Evolutionary conservation across 257 asterid species (phyloP), one percentile per base, ranked within the genome.

Genomic region (Ajuga chamaepitys): DNA sequence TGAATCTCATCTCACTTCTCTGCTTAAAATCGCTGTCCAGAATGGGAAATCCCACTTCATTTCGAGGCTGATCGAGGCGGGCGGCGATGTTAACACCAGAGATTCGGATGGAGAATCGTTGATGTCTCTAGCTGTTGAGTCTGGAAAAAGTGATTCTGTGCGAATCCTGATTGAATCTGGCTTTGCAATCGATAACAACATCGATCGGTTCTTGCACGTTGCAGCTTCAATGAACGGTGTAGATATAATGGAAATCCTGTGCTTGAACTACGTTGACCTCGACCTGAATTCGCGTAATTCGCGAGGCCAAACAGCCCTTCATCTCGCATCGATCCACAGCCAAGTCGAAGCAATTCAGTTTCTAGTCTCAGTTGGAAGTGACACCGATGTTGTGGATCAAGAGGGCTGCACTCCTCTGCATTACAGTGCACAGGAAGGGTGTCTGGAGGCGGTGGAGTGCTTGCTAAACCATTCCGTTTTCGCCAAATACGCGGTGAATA

Each of bases 381-480:
- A 82, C 34, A 66, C 67, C 1, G 86, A 88, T 8, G 9, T 47
- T 0, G 20, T 66, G 0, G 96, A 90, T 20, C 0, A 7, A 1
- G 58, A 76, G 0, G 84, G 86, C 11, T 81, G 82, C 76, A 70
- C 89, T 3, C 85, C 97, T 0, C 86, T 90, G 37, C 96, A 90
- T 51, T 76, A 66, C 12, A 90, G 96, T 0, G 79, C 91, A 1
- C 12, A 9, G 0, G 70, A 64, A 30, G 96, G 95, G 11, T 80
- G 74, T 24, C 35, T 26, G 0, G 85, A 78, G 48, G 81, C 78
- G 0, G 93, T 74, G 0, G 74, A 66, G 8, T n/a, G 54, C 69
- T 51, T 90, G 30, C 41, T 86, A 18, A 67, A 51, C 16, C 72
- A 77, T 47, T 78, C 87, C 0, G 47, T 50, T 3, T 80, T 66